Percentiles rank a stretch among this genome's conserved stretches.
Evolutionary conservation across 768 basidiomycete genomes (phyloP).

Genomic region (Lactifluus subvellereus): DNA sequence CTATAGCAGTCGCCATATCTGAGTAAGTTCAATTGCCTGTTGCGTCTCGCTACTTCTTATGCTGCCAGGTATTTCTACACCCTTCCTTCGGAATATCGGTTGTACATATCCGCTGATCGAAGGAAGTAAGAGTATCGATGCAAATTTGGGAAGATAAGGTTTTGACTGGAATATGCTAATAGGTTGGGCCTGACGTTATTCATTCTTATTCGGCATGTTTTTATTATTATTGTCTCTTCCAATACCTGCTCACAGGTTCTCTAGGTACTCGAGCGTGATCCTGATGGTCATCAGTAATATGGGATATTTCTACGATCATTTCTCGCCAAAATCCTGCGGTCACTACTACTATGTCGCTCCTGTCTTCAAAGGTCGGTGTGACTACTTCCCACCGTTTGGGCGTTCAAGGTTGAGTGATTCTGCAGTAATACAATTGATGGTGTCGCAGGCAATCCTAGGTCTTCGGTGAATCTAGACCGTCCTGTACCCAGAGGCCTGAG

Average conservation of each 20-base stretch:
- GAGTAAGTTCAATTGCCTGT: constrained; percentile 5
- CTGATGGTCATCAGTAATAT: constrained; percentile 46
- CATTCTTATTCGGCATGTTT: constrained; percentile 8
- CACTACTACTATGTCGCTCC: constrained; percentile 49
- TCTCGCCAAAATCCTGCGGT: constrained; percentile 43
- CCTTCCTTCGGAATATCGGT: too few relatives aligned
- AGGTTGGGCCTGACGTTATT: constrained; percentile 12
- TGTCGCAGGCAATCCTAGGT: constrained; percentile 43
- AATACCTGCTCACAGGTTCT: neutral
- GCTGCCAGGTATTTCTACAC: too few relatives aligned
- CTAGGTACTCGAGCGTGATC: constrained; percentile 41
- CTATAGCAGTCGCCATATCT: neutral
- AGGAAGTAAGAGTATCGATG: neutral
- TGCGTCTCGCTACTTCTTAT: too few relatives aligned
- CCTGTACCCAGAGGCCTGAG: neutral
- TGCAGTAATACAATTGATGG: constrained; percentile 44
- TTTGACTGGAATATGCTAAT: neutral
- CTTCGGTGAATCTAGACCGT: constrained; percentile 38
- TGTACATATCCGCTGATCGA: too few relatives aligned
- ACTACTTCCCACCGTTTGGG: neutral
- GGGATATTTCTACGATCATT: constrained; percentile 51
- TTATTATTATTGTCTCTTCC: neutral
- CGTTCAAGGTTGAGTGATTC: neutral
- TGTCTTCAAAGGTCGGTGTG: constrained; percentile 50
- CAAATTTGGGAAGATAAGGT: neutral